Percentiles rank a stretch among this genome's conserved stretches.
phyloP scores from a whole-genome alignment of 768 basidiomycete species.

The Boletus vinaceobasis region DNA sequence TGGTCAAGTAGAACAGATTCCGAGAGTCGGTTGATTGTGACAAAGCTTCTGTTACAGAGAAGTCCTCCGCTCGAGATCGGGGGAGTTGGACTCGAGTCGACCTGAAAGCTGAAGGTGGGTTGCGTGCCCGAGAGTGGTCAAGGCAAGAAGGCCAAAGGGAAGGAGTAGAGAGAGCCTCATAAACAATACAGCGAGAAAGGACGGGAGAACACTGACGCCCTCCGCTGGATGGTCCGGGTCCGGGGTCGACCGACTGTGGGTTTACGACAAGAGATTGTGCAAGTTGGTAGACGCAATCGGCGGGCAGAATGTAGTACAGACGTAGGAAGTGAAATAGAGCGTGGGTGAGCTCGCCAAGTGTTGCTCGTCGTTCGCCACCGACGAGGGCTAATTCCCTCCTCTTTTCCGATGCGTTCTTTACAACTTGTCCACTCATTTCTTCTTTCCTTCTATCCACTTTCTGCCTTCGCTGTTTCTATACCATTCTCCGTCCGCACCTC shows the following conservation, averaged over 20 bases:
- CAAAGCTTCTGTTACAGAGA: conserved; percentile 27
- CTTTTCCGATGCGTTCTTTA: conserved; percentile 23
- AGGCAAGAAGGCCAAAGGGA: conserved; percentile 7
- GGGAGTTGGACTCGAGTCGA: conserved; percentile 2
- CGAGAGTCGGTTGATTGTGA: conserved; percentile 26
- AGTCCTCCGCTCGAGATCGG: conserved; percentile 22
- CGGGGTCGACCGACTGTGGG: background rate
- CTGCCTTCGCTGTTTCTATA: conserved; percentile 30
- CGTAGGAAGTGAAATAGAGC: background rate
- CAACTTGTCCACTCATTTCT: conserved; percentile 23
- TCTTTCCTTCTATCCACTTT: conserved; percentile 11
- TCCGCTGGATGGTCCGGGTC: background rate
- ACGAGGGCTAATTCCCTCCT: background rate
- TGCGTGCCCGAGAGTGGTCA: conserved; percentile 4
- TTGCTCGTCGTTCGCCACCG: too few relatives aligned
- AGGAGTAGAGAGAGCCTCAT: conserved; percentile 15
- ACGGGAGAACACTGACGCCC: background rate
- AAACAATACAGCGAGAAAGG: background rate
- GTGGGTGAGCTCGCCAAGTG: background rate
- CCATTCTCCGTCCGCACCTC: conserved; percentile 28
- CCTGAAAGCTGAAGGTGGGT: conserved; percentile 17
- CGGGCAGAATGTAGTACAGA: background rate
- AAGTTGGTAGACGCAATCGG: background rate
- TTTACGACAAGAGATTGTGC: background rate
- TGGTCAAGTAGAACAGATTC: conserved; percentile 36